Base-by-base conservation (phyloP, 2,329 filamentous ascomycete genomes). In the Penicillium sp. region DNA sequence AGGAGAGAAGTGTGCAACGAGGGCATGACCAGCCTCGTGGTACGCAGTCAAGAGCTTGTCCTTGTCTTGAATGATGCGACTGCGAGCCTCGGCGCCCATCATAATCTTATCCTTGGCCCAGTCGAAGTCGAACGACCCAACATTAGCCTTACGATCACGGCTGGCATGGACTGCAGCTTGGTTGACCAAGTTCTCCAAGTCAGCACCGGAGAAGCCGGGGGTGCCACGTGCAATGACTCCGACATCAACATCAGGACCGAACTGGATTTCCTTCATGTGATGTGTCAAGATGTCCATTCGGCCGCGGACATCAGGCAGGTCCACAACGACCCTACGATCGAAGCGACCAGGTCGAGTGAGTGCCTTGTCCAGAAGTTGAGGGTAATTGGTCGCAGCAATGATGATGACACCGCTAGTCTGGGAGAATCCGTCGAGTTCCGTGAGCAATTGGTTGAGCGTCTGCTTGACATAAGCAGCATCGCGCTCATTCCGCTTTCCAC, bases 71-170 rank as follows among this genome's bases (percentile, higher is more conserved):
- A 99, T 93, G 56, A 97, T 85, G 77, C 93, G 91, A 66, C 89
- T 96, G 73, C 88, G 90, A 71, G 89, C 87, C 78, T 99, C 94
- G 2, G 93, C 90, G 38, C 94, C 94, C 91, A 99, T 96, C 74
- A 96, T 89, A 54, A 99, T 90, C 78, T 94, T 94, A 80, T 99
- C 94, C 77, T 96, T 97, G 57, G 94, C 94, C 93, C 93, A 99
- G 67, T 97, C 93, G 63, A 97, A 88, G 71, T 97, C 92, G 35
- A 83, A 77, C 75, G 91, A 89, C 13, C 84, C 84, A 53, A 99
- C 90, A 46, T 88, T 84, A 58, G 81, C 81, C 40, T 89, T 84
- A 77, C 93, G 94, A 65, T 90, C 84, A 73, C 94, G 91, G 69
- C 91, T 96, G n/a, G 94, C 94, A 69, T 89, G 91, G 43, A 99